Base-by-base conservation (phyloP, 116 monocot genomes). In the Iris pallida region DNA sequence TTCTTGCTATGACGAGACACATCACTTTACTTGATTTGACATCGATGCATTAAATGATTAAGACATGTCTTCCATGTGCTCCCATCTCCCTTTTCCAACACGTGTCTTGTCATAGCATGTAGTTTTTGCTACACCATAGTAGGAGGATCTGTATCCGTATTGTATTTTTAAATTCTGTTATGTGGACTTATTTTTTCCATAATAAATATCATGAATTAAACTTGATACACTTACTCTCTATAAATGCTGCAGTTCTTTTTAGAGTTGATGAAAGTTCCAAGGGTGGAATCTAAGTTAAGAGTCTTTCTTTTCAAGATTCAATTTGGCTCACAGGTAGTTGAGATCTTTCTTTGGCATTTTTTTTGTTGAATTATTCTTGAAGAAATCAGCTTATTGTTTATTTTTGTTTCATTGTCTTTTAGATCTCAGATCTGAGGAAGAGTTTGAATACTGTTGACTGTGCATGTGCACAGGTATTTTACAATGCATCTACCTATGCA, bases 211-310 rank as follows among this genome's bases (percentile, higher is more conserved):
- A 47, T 16, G n/a, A 57, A 46, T 63, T 12, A 51, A 41, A 6
- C 18, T 40, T 18, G 6, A 45, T 18, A 12, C 15, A 45, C 8
- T n/a, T 47, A 19, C 52, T 16, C 8, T 9, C 18, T 63, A 45
- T 59, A 52, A 16, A 65, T 61, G 54, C 7, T 85, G 74, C 75
- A 85, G 85, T 85, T 85, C 74, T 85, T 85, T 46, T 57, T 85
- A 42, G 85, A 85, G 65, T 74, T 85, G 75, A 85, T 85, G 85
- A 85, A 85, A 81, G 85, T 81, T 69, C 85, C 85, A 43, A 61
- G 81, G 41, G 76, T 81, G 66, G 81, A 85, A 65, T 85, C 85
- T 41, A 85, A 85, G 60, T 65, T 85, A 45, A 59, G 85, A 45
- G 85, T 81, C 42, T 81, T 85, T 58, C 81, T 81, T 59, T 85